These are phyloP conservation scores for Schizophyllum commune DNA, from an alignment of 1,284 basidiomycete species.

Conservation along the genomic window DNA sequence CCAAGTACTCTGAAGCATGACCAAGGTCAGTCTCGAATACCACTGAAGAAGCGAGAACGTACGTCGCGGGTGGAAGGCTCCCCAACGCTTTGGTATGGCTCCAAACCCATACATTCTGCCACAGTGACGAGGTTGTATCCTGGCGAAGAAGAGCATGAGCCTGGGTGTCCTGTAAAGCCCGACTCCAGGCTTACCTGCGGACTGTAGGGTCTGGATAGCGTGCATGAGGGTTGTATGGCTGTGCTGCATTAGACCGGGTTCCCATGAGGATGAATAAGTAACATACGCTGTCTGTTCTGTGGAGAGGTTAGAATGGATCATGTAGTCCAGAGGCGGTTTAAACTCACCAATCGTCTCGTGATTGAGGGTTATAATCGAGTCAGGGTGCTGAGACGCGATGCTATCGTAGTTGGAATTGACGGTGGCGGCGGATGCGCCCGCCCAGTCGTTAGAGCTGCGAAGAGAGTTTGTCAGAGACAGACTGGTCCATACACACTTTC, in stretches of 20 bases:
- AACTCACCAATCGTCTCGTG: conserved; percentile 20
- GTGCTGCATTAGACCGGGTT: neutral
- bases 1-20: neutral
- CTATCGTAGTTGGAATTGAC: conserved; percentile 2
- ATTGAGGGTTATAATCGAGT: conserved; percentile 3
- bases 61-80: neutral
- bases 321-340: neutral
- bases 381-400: neutral
- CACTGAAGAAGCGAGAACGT: too few species aligned
- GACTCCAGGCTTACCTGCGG: too few species aligned
- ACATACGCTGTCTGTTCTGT: neutral
- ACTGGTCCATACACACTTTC: too few species aligned
- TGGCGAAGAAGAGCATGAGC: neutral
- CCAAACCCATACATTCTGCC: conserved; percentile 34
- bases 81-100: conserved; percentile 24
- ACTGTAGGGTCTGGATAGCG: conserved; percentile 24
- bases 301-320: neutral
- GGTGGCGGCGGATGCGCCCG: neutral
- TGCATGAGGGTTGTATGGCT: conserved; percentile 25
- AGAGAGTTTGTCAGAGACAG: too few species aligned
- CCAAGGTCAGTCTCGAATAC: too few species aligned
- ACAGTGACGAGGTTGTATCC: conserved; percentile 38
- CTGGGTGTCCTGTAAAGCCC: too few species aligned
- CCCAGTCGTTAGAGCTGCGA: conserved; percentile 9
- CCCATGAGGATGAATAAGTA: neutral